phyloP scores from a whole-genome alignment of 2,329 filamentous ascomycete species.

The Nothomitra cinnamomea region DNA sequence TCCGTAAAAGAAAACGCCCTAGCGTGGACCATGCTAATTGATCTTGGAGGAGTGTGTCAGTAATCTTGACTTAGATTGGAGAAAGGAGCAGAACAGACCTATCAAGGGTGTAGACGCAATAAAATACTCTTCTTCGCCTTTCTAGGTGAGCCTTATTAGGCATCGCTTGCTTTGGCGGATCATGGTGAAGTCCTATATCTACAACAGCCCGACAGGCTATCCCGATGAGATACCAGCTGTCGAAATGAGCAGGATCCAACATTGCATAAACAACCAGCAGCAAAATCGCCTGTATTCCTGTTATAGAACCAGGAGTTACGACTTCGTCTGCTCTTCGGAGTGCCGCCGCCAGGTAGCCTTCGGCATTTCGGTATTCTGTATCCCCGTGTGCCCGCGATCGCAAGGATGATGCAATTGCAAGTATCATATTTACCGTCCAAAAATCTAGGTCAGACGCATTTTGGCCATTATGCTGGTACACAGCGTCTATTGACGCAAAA shows the following conservation, averaged over 20 bases:
- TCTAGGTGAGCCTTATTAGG: constrained; percentile 56
- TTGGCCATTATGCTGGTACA: constrained; percentile 56
- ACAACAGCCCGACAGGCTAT: constrained; percentile 76
- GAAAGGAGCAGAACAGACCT: constrained; percentile 34
- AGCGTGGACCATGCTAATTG: constrained; percentile 76
- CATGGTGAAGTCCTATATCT: constrained; percentile 85
- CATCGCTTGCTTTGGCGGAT: constrained; percentile 55
- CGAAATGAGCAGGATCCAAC: constrained; percentile 78
- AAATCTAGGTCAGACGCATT: constrained; percentile 50
- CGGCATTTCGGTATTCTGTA: constrained; percentile 43
- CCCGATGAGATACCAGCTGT: constrained; percentile 85
- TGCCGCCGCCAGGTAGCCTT: constrained; percentile 45
- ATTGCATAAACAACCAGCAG: constrained; percentile 80
- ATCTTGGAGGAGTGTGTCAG: constrained; percentile 29
- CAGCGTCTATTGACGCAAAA: constrained; percentile 59
- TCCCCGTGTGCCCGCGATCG: constrained; percentile 51
- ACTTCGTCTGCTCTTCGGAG: constrained; percentile 67
- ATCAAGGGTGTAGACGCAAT: constrained; percentile 80
- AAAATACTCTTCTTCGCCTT: constrained; percentile 67
- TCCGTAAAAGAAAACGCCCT: constrained; percentile 89
- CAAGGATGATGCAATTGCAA: constrained; percentile 64
- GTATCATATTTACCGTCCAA: constrained; percentile 77
- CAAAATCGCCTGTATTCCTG: constrained; percentile 74
- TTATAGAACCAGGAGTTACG: constrained; percentile 66
- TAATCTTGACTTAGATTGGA: neutral